A percentile compares a stretch with the other conserved stretches of the same genome.
Evolutionary conservation across 257 asterid genomes (phyloP).

Genomic region (Solanum sparsipilum): DNA sequence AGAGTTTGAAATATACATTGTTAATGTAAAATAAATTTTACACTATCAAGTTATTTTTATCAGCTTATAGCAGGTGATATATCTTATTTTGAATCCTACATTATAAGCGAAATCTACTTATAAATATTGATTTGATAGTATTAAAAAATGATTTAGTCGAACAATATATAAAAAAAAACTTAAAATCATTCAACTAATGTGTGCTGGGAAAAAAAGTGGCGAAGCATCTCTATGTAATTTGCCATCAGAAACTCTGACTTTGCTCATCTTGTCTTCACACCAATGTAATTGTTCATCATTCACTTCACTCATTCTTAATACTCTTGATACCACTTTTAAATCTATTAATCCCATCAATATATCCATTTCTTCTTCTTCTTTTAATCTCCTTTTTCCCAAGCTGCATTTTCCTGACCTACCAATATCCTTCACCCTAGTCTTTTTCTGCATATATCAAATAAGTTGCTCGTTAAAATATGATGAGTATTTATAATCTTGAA

Average conservation of each 20-base stretch:
- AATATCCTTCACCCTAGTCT: constrained; percentile 50
- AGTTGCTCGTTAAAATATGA: background rate
- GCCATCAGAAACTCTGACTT: constrained; percentile 66
- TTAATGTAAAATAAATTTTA: no score
- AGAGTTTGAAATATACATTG: background rate
- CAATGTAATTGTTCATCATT: constrained; percentile 72
- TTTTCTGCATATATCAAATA: constrained; percentile 23
- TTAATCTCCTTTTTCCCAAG: constrained; percentile 35
- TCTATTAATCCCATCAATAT: constrained; percentile 61
- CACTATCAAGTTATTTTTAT: no score
- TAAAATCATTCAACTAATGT: constrained; percentile 5
- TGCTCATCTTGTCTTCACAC: constrained; percentile 91
- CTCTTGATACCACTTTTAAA: constrained; percentile 75
- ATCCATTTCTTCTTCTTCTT: constrained; percentile 50
- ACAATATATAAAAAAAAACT: background rate
- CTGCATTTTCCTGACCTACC: constrained; percentile 38
- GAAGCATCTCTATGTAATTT: constrained; percentile 73
- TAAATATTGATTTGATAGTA: background rate
- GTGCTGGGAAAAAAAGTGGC: constrained; percentile 87
- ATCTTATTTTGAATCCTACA: background rate
- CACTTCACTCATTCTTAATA: constrained; percentile 61
- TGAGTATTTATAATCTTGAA: background rate
- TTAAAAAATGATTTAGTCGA: background rate
- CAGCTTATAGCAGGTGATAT: no score
- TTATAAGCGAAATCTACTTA: background rate